A percentile compares a stretch with the other conserved stretches of the same genome.
phyloP scores from a whole-genome alignment of 2,329 filamentous ascomycete species.

The Fusarium beomiforme region DNA sequence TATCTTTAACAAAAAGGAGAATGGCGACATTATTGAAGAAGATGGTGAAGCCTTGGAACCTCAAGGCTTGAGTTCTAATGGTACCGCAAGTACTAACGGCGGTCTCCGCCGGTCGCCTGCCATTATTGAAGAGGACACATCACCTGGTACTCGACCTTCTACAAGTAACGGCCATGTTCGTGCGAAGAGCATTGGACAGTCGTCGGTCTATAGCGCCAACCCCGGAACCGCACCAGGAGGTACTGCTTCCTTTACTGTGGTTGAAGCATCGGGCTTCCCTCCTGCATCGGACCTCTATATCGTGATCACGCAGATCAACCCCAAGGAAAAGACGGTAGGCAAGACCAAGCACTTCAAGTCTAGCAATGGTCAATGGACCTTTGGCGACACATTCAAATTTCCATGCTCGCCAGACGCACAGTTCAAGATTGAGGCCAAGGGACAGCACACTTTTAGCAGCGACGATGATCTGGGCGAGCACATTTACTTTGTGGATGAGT shows the following conservation, averaged over 20 bases:
- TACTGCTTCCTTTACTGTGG: conserved; percentile 80
- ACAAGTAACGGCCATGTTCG: conserved; percentile 57
- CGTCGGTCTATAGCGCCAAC: conserved; percentile 73
- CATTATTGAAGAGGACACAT: conserved; percentile 47
- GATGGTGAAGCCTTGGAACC: conserved; percentile 54
- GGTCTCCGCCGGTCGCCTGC: conserved; percentile 56
- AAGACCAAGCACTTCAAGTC: conserved; percentile 94
- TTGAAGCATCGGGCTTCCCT: conserved; percentile 83
- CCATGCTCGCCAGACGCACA: conserved; percentile 82
- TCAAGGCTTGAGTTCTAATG: conserved; percentile 48
- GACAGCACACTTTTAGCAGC: conserved; percentile 84
- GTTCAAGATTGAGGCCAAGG: conserved; percentile 87
- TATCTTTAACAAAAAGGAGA: conserved; percentile 78
- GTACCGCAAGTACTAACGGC: conserved; percentile 49
- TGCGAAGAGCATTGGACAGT: conserved; percentile 68
- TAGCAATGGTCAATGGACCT: conserved; percentile 70
- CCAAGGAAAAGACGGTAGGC: conserved; percentile 82
- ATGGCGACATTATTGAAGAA: conserved; percentile 64
- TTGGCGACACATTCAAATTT: conserved; percentile 82
- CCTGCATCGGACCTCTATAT: conserved; percentile 82
- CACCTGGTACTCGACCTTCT: conserved; percentile 29
- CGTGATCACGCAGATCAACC: conserved; percentile 71
- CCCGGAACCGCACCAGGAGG: conserved; percentile 72
- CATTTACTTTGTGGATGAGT: conserved; percentile 92
- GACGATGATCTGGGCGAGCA: conserved; percentile 87